phyloP scores from a whole-genome alignment of 768 basidiomycete genomes.

The Hygrocybe coccinea region DNA sequence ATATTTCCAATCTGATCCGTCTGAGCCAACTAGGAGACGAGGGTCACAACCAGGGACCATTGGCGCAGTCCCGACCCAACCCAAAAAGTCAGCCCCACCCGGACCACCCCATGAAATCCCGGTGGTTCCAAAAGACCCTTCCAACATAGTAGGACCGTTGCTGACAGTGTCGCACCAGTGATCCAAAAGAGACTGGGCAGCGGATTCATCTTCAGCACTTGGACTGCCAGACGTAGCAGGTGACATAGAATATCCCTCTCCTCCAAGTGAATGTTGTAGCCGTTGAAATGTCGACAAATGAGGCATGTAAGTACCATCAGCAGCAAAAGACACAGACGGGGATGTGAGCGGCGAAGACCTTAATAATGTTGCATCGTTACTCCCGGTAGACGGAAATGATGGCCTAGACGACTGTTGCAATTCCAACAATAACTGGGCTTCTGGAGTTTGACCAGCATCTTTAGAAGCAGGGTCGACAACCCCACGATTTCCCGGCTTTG shows the following conservation, averaged over 20 bases:
- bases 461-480: conserved; percentile 2
- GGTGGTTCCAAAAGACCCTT: conserved; percentile 43
- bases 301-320: conserved; percentile 24
- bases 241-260: conserved; percentile 46
- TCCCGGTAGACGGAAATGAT: conserved; percentile 26
- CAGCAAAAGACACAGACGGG: conserved; percentile 28
- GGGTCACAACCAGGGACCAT: conserved; percentile 39
- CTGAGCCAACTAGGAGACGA: conserved; percentile 44
- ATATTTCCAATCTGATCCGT: conserved; percentile 71
- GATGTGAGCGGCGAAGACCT: conserved; percentile 18
- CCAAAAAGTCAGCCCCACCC: conserved; percentile 51
- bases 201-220: conserved; percentile 65
- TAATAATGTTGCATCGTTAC: conserved; percentile 12
- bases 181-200: conserved; percentile 74
- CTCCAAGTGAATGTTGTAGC: conserved; percentile 42
- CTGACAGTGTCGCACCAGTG: conserved; percentile 83
- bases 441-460: conserved; percentile 25
- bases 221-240: conserved; percentile 69
- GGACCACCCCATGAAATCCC: conserved; percentile 58
- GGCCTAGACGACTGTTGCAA: conserved; percentile 40
- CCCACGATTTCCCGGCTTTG: not conserved
- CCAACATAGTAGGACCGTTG: conserved; percentile 50
- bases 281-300: conserved; percentile 59
- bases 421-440: conserved; percentile 49
- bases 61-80: conserved; percentile 51